Conservation (phyloP, 73 alveolate genomes). For the Uronychia setigera region DNA sequence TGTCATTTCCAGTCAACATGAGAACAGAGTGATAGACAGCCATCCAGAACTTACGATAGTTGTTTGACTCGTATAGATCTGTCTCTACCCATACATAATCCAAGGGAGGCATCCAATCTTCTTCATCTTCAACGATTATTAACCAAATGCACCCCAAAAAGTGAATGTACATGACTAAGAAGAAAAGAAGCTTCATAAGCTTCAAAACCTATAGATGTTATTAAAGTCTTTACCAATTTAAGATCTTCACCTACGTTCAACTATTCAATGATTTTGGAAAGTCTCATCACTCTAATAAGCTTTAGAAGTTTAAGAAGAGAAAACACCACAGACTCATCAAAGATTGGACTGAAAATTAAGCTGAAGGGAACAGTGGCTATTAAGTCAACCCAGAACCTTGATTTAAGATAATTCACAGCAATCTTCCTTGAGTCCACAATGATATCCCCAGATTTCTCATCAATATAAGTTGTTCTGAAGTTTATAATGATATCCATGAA, state of each 20-base stretch:
- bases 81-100: slow-evolving; percentile 5
- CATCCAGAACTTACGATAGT: slow-evolving; percentile 22
- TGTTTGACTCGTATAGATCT: neutral
- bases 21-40: slow-evolving; percentile 58
- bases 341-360: neutral
- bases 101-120: slow-evolving; percentile 41
- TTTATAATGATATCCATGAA: slow-evolving; percentile 39
- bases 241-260: slow-evolving; percentile 51
- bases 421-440: slow-evolving; percentile 29
- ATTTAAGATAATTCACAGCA: slow-evolving; percentile 51
- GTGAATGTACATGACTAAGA: slow-evolving; percentile 45
- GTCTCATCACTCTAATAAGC: slow-evolving; percentile 49
- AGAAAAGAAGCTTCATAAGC: slow-evolving; percentile 14
- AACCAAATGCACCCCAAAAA: slow-evolving; percentile 53
- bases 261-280: slow-evolving; percentile 41
- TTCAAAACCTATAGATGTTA: slow-evolving; percentile 4
- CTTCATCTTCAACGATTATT: slow-evolving; percentile 7
- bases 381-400: slow-evolving; percentile 75
- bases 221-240: slow-evolving; percentile 27
- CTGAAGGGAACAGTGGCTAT: slow-evolving; percentile 73
- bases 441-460: neutral
- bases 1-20: slow-evolving; percentile 69
- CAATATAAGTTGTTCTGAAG: slow-evolving; percentile 43
- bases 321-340: slow-evolving; percentile 1
- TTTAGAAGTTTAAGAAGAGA: slow-evolving; percentile 34